Evolutionary conservation across 306 rosid species (phyloP).

Genomic region (Lagenaria siceraria): DNA sequence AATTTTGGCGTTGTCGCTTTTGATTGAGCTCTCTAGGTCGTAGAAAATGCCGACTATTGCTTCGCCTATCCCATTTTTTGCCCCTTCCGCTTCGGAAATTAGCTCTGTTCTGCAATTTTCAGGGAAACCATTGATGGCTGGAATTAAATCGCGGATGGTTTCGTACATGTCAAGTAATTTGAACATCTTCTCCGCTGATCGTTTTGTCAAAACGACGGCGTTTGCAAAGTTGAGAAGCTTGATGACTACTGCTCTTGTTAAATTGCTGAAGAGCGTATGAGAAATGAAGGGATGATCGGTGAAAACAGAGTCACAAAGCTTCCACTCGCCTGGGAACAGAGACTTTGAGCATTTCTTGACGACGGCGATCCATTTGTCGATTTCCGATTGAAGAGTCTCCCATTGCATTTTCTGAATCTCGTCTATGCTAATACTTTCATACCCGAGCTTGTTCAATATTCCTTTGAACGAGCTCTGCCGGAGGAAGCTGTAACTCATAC

Average conservation of each 20-base stretch:
- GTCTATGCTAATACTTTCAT: slow-evolving; percentile 28
- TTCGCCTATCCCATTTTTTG: slow-evolving; percentile 26
- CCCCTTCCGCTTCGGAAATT: slow-evolving; percentile 17
- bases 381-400: slow-evolving; percentile 48
- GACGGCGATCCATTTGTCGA: slow-evolving; percentile 43
- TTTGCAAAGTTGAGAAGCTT: slow-evolving; percentile 51
- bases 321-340: slow-evolving; percentile 37
- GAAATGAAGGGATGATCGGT: slow-evolving; percentile 18
- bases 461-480: slow-evolving; percentile 39
- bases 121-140: slow-evolving; percentile 8
- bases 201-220: slow-evolving; percentile 35
- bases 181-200: slow-evolving; percentile 58
- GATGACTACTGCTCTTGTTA: slow-evolving; percentile 27
- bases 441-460: slow-evolving; percentile 25
- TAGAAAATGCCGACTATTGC: slow-evolving; percentile 37
- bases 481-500: slow-evolving; percentile 27
- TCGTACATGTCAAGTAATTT: slow-evolving; percentile 70
- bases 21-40: slow-evolving; percentile 50
- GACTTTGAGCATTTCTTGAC: slow-evolving; percentile 39
- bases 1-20: slow-evolving; percentile 40
- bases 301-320: slow-evolving; percentile 36
- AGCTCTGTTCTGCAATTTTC: slow-evolving; percentile 23
- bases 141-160: slow-evolving; percentile 35
- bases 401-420: slow-evolving; percentile 56
- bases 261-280: slow-evolving; percentile 21